Conservation (phyloP, 164 flowering plant genomes). For the Chimonanthus salicifolius region DNA sequence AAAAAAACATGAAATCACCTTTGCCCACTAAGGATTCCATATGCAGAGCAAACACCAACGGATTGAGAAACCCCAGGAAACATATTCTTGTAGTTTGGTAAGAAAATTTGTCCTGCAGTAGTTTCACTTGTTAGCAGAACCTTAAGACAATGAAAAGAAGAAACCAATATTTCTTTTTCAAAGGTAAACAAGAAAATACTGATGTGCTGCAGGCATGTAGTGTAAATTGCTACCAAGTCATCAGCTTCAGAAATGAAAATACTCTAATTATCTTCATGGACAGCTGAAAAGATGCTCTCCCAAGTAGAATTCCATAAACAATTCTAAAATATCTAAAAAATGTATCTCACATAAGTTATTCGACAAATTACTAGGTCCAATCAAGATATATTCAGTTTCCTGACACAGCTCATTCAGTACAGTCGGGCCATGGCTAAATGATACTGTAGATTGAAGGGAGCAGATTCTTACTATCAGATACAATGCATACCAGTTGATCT, state of each 20-base stretch:
- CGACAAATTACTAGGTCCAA: too few species aligned
- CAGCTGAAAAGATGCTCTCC: not conserved
- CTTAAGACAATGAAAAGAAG: not conserved
- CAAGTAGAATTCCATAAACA: not conserved
- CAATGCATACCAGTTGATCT: too few species aligned
- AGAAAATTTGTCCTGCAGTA: conserved; percentile 56
- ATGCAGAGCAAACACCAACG: conserved; percentile 33
- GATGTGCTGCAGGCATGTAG: not conserved
- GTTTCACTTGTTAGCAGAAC: conserved; percentile 4
- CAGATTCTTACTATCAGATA: too few species aligned
- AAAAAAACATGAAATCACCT: conserved; percentile 34
- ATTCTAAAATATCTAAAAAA: not conserved
- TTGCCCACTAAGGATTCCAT: conserved; percentile 67
- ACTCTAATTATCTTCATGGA: too few species aligned
- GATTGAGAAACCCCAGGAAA: conserved; percentile 44
- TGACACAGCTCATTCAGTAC: too few species aligned
- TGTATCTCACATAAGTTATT: not conserved
- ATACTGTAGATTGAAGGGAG: too few species aligned
- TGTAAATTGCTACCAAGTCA: not conserved
- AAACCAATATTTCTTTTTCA: not conserved
- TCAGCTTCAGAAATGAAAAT: too few species aligned
- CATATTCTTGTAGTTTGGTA: conserved; percentile 51
- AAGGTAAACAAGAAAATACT: not conserved
- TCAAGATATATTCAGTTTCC: too few species aligned
- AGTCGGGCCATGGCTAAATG: too few species aligned